Base-by-base conservation (phyloP, 2,329 filamentous ascomycete species). In the Lithohypha guttulata region DNA sequence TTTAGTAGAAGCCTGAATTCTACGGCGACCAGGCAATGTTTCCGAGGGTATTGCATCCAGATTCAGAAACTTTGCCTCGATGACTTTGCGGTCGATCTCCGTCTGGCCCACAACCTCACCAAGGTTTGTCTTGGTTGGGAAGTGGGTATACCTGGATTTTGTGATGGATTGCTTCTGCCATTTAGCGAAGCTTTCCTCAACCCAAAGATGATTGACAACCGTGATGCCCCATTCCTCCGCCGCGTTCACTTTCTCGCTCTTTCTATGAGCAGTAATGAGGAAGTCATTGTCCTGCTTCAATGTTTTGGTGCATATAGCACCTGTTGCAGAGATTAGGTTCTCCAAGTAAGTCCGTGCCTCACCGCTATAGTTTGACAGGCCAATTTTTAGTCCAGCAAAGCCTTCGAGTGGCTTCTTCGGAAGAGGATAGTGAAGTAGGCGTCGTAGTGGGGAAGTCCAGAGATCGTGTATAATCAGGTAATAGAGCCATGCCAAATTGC, bases 241-340 rank as follows among this genome's bases (percentile, higher is more conserved):
- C 1, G 91, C 91, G 25, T 81, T 79, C 58, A 84, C 95, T 61
- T 98, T 98, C 56, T 96, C 91, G 54, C 89, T 93, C 41, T 77
- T 77, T 42, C 80, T 77, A 51, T 93, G 82, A 3, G 91, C 91
- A 0, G 89, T 94, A 53, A 98, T 81, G 1, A 98, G 73, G 62
- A 98, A 91, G 0, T 87, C 96, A 58, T 98, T 96, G 46, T 95
- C 86, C 49, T 82, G 77, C 59, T 85, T 93, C 77, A 98, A 83
- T 0, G 85, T 93, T 63, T 93, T 93, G 20, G 91, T 98, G 56
- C 85, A 96, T 45, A 82, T 79, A 6, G 84, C 89, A 11, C 91
- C 91, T 11, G 81, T 71, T 17, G 86, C 86, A 44, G 69, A 77
- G 51, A 95, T 81, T 25, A 98, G 70, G 51, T 94, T 96, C 59